These are phyloP conservation scores for Tuber calosporum DNA, from an alignment of 495 filamentous ascomycete genomes.

Conservation along the genomic window DNA sequence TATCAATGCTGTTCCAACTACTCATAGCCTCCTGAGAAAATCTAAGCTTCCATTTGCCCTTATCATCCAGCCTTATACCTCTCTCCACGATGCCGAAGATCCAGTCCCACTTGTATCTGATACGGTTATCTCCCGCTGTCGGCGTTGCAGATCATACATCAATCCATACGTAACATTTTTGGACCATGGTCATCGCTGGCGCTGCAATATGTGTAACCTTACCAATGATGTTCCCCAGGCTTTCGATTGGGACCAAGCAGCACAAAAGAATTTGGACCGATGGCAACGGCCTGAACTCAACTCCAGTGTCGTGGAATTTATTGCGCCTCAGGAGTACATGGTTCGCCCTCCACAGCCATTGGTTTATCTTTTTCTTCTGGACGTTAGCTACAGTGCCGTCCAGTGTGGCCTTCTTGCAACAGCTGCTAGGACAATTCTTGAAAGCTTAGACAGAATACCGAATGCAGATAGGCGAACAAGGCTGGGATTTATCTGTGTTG, in stretches of 20 bases:
- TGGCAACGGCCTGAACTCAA: slow-evolving; percentile 88
- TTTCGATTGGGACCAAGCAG: slow-evolving; percentile 91
- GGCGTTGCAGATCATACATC: slow-evolving; percentile 93
- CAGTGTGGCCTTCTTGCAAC: slow-evolving; percentile 91
- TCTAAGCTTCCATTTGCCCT: slow-evolving; percentile 91
- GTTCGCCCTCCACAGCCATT: slow-evolving; percentile 93
- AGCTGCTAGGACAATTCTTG: slow-evolving; percentile 83
- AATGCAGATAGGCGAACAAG: slow-evolving; percentile 91
- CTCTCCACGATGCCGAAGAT: slow-evolving; percentile 88
- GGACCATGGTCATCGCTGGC: slow-evolving; percentile 94
- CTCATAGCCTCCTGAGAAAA: slow-evolving; percentile 86
- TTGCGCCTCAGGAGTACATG: slow-evolving; percentile 99
- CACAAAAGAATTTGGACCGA: slow-evolving; percentile 81
- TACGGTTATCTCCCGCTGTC: slow-evolving; percentile 92
- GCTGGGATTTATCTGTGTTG: slow-evolving; percentile 90
- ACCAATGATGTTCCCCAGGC: slow-evolving; percentile 98
- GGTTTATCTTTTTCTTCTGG: slow-evolving; percentile 96
- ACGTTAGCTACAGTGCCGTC: slow-evolving; percentile 89
- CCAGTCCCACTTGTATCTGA: slow-evolving; percentile 85
- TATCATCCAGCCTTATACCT: slow-evolving; percentile 88
- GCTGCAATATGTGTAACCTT: slow-evolving; percentile 98
- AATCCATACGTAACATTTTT: slow-evolving; percentile 95
- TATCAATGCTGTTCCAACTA: slow-evolving; percentile 85
- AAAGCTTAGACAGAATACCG: slow-evolving; percentile 92
- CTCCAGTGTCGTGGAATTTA: slow-evolving; percentile 88